Conservation (phyloP, 768 basidiomycete genomes). For the Hericium alpestre region DNA sequence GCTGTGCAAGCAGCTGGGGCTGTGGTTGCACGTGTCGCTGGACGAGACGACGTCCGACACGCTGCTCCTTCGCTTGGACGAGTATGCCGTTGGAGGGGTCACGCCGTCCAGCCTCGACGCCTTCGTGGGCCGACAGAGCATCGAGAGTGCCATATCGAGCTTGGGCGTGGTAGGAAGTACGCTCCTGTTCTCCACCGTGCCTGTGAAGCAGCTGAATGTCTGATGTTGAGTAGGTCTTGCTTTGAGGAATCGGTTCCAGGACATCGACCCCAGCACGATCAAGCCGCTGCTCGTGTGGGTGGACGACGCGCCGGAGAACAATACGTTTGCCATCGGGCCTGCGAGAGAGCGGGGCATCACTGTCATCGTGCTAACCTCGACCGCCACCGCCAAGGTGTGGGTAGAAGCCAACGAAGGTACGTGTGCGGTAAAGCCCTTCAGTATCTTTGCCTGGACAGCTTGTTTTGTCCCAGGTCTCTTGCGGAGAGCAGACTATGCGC, state of each 20-base stretch:
- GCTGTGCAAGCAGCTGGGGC: background rate
- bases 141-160: slow-evolving; percentile 8
- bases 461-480: background rate
- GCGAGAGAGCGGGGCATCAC: background rate
- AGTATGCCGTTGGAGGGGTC: slow-evolving; percentile 14
- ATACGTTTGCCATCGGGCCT: background rate
- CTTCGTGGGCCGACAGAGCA: slow-evolving; percentile 9
- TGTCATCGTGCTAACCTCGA: background rate
- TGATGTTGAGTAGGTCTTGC: background rate
- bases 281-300: background rate
- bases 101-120: slow-evolving; percentile 13
- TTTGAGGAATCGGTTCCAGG: background rate
- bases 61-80: background rate
- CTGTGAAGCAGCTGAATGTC: background rate
- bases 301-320: background rate
- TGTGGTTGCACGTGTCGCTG: background rate
- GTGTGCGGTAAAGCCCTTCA: background rate
- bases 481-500: background rate
- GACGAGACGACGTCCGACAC: background rate
- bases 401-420: background rate
- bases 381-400: background rate
- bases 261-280: background rate
- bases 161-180: background rate
- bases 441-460: background rate
- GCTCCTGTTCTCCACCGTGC: background rate